Evolutionary conservation across 306 rosid genomes (phyloP), one percentile per base, ranked within the genome.

Genomic region (Canavalia gladiata): DNA sequence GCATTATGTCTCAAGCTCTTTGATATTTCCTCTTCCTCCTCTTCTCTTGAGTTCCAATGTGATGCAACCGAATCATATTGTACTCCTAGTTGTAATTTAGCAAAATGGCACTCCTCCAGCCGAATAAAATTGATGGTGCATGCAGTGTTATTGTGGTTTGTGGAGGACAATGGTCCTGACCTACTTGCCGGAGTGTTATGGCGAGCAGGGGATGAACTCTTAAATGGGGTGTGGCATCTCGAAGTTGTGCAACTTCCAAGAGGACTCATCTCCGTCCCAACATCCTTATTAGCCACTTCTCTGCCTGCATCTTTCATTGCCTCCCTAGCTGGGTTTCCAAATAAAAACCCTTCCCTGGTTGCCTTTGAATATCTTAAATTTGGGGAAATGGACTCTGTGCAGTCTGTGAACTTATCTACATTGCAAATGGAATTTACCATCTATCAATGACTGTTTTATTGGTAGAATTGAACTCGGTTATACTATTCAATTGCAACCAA

Each of bases 261-360:
- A 29, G 99, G 98, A 45, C 97, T 92, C 97, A 96, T 96, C 70
- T 94, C 99, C 1, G 99, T 94, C 41, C 99, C 99, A 54, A 85
- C 77, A 81, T 93, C 99, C 74, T 86, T 86, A 47, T 96, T 97
- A 64, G 87, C 78, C 77, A 86, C 75, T 77, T 88, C 92, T 10
- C 92, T 84, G 81, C 82, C 84, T 2, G 91, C 87, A 58, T 86
- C 91, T 81, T 84, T 81, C 94, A 86, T 85, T 81, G 82, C 71
- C 42, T 79, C 89, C 47, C 76, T 78, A 25, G 87, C 86, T 34
- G 79, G 80, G 85, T 91, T 91, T 73, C 82, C 83, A 77, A 96
- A 96, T 8, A 90, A 77, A 83, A 93, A 90, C 13, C 91, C 94
- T 83, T 91, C 96, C 76, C 86, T 89, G 0, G 88, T 66, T 73